These are phyloP conservation scores for Kondoa subrosea DNA, from an alignment of 768 basidiomycete species.

Conservation along the genomic window DNA sequence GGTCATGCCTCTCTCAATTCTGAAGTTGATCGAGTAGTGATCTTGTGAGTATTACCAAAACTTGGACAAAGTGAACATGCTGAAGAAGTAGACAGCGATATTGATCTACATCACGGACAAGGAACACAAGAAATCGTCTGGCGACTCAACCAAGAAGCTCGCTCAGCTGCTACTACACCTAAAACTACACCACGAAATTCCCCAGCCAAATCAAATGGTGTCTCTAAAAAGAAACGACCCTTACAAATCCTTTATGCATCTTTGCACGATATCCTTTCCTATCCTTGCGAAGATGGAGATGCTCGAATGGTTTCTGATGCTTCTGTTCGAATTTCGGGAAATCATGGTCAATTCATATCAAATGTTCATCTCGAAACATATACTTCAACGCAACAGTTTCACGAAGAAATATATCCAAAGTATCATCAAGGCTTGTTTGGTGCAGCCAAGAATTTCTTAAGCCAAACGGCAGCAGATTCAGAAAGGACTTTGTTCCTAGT, in stretches of 20 bases:
- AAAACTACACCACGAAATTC: slow-evolving; percentile 16
- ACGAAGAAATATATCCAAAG: slow-evolving; percentile 51
- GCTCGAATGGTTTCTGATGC: slow-evolving; percentile 63
- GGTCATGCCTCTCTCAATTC: slow-evolving; percentile 77
- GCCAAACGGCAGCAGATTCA: slow-evolving; percentile 42
- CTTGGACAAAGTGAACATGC: background rate
- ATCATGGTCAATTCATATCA: slow-evolving; percentile 73
- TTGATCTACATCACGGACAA: slow-evolving; percentile 75
- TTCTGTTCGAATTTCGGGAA: slow-evolving; percentile 56
- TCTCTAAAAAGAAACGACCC: slow-evolving; percentile 34
- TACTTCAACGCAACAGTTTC: slow-evolving; percentile 54
- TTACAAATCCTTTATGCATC: slow-evolving; percentile 70
- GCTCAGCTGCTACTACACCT: slow-evolving; percentile 1
- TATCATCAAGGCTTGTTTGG: slow-evolving; percentile 47
- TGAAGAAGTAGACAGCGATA: slow-evolving; percentile 40
- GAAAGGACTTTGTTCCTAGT: slow-evolving; percentile 69
- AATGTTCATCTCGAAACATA: slow-evolving; percentile 70
- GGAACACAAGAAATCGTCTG: slow-evolving; percentile 78
- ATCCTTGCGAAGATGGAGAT: slow-evolving; percentile 54
- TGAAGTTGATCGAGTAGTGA: slow-evolving; percentile 56
- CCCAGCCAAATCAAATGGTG: slow-evolving; percentile 8
- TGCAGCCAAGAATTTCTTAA: slow-evolving; percentile 54
- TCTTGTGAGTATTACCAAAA: slow-evolving; percentile 37
- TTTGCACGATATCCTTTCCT: slow-evolving; percentile 64
- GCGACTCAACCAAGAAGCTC: slow-evolving; percentile 50